Evolutionary conservation across 345 rosid species (phyloP).

Genomic region (Eucalyptus regnans): DNA sequence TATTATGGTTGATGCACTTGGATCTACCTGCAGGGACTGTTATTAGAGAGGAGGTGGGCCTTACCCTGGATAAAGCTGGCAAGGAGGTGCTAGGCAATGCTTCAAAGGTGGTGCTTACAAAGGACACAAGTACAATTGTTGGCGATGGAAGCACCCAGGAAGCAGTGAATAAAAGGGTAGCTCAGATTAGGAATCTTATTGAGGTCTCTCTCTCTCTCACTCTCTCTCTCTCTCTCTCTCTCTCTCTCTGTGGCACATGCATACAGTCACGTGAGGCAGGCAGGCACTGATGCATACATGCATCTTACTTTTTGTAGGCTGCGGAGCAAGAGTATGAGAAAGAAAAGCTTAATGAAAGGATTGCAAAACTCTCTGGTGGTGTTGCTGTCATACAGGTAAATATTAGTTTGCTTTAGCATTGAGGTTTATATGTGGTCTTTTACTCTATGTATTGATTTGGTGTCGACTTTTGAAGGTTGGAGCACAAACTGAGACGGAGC

Average conservation of each 20-base stretch:
- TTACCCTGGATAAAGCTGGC: constrained; percentile 84
- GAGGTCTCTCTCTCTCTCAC: constrained; percentile 28
- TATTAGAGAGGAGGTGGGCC: constrained; percentile 90
- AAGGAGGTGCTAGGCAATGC: constrained; percentile 88
- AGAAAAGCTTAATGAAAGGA: constrained; percentile 92
- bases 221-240: neutral
- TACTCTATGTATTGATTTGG: neutral
- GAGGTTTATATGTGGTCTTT: neutral
- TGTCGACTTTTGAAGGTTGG: constrained; percentile 38
- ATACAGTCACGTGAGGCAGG: neutral
- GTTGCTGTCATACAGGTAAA: constrained; percentile 78
- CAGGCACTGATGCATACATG: neutral
- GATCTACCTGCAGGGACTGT: constrained; percentile 51
- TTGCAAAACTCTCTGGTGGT: constrained; percentile 88
- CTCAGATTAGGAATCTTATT: constrained; percentile 81
- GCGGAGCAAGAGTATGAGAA: constrained; percentile 93
- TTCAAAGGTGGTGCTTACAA: constrained; percentile 89
- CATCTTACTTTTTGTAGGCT: constrained; percentile 24
- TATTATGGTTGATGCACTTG: neutral
- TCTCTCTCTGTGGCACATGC: neutral
- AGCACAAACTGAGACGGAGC: constrained; percentile 87
- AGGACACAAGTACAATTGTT: constrained; percentile 83
- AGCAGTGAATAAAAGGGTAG: constrained; percentile 82
- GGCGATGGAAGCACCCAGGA: constrained; percentile 99
- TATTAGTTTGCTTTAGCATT: neutral